Evolutionary conservation across 1,139 yeast species (phyloP).

Genomic region (Lodderomyces margitis): DNA sequence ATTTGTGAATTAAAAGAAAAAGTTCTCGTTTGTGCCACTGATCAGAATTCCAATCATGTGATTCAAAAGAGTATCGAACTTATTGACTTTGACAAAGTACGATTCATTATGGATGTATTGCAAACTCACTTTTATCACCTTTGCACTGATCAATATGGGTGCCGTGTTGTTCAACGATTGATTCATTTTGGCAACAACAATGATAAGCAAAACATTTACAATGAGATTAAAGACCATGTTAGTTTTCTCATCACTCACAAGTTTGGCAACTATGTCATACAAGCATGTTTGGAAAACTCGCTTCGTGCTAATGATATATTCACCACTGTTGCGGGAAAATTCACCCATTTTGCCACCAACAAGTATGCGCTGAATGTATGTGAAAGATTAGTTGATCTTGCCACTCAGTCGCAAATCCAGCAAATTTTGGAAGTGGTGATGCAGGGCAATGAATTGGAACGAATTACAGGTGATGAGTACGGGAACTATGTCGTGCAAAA

Average conservation of each 20-base stretch:
- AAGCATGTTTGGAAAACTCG: conserved; percentile 88
- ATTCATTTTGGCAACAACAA: conserved; percentile 68
- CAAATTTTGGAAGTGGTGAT: conserved; percentile 63
- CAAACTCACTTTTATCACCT: conserved; percentile 80
- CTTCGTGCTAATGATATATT: conserved; percentile 43
- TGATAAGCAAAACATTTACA: conserved; percentile 64
- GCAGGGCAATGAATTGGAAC: conserved; percentile 54
- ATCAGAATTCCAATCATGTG: conserved; percentile 97
- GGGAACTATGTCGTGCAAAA: conserved; percentile 97
- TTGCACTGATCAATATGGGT: conserved; percentile 96
- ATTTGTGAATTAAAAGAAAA: conserved; percentile 71
- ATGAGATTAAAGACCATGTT: conserved; percentile 70
- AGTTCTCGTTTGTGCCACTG: conserved; percentile 80
- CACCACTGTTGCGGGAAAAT: conserved; percentile 49
- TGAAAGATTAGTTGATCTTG: conserved; percentile 84
- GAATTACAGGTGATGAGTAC: conserved; percentile 97
- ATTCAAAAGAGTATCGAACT: conserved; percentile 92
- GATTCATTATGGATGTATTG: conserved; percentile 72
- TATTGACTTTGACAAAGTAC: conserved; percentile 57
- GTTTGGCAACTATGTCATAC: conserved; percentile 96
- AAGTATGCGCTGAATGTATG: conserved; percentile 98
- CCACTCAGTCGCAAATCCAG: conserved; percentile 60
- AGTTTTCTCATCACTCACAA: conserved; percentile 88
- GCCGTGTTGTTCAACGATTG: conserved; percentile 91
- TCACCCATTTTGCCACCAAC: conserved; percentile 84